Evolutionary conservation across 129 eudicot species (phyloP).

Genomic region (Smallanthus sonchifolius): DNA sequence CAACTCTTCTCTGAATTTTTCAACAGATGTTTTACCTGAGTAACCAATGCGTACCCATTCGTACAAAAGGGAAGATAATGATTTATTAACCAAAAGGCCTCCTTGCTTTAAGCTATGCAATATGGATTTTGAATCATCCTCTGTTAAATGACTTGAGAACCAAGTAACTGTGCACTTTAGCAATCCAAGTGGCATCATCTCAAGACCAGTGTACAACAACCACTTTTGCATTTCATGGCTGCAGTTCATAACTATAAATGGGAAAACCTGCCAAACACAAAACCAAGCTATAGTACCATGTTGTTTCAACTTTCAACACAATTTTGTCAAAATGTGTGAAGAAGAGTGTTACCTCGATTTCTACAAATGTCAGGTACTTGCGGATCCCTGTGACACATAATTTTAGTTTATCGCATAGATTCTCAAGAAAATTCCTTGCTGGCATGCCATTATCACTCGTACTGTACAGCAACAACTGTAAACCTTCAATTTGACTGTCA

Average conservation of each 20-base stretch:
- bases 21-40: constrained; percentile 64
- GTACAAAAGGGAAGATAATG: constrained; percentile 53
- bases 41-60: constrained; percentile 80
- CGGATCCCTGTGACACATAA: constrained; percentile 36
- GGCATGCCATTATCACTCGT: constrained; percentile 33
- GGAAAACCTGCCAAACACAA: constrained; percentile 63
- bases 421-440: constrained; percentile 41
- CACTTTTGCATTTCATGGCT: constrained; percentile 56
- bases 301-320: neutral
- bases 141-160: constrained; percentile 77
- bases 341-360: constrained; percentile 57
- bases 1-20: constrained; percentile 55
- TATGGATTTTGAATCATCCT: constrained; percentile 55
- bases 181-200: constrained; percentile 85
- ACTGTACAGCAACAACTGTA: constrained; percentile 47
- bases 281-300: constrained; percentile 1
- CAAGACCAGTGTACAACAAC: constrained; percentile 55
- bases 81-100: constrained; percentile 37
- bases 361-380: constrained; percentile 50
- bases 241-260: constrained; percentile 51
- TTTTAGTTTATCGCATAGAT: constrained; percentile 48
- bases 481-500: constrained; percentile 65
- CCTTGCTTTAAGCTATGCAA: constrained; percentile 42
- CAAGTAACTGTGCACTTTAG: constrained; percentile 71
- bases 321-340: neutral